These are phyloP conservation scores for Allium cepa DNA, from an alignment of 106 monocot species.

Conservation along the genomic window DNA sequence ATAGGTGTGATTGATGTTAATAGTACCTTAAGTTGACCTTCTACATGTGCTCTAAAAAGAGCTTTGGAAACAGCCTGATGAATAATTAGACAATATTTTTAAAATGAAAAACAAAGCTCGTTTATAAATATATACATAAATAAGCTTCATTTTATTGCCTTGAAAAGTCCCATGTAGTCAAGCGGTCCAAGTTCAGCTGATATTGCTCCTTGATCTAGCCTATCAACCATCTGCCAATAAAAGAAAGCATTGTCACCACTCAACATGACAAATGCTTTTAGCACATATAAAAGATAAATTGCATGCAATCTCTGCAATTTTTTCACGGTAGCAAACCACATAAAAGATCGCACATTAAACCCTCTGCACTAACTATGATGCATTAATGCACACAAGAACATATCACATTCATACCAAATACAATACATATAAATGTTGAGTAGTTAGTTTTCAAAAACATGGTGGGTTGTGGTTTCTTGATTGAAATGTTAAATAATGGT, in stretches of 20 bases:
- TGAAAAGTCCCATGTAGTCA: constrained; percentile 81
- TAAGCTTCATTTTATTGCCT: constrained; percentile 32
- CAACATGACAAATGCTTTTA: too few species aligned
- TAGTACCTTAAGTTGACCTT: constrained; percentile 90
- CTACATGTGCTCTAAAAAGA: constrained; percentile 91
- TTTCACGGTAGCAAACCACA: too few species aligned
- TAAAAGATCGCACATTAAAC: too few species aligned
- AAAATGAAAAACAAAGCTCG: constrained; percentile 2
- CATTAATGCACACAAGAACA: too few species aligned
- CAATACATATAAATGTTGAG: too few species aligned
- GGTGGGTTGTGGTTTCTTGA: too few species aligned
- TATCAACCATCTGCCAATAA: constrained; percentile 79
- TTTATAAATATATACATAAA: neutral
- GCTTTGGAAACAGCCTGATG: constrained; percentile 88
- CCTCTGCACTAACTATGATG: too few species aligned
- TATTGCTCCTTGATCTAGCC: constrained; percentile 81
- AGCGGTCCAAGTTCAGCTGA: constrained; percentile 74
- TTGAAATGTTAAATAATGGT: too few species aligned
- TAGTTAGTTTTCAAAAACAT: too few species aligned
- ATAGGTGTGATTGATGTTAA: neutral
- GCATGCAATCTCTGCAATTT: too few species aligned
- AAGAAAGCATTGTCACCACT: neutral
- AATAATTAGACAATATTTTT: constrained; percentile 11
- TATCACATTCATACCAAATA: too few species aligned
- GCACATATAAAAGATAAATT: too few species aligned